A percentile compares a stretch with the other conserved stretches of the same genome.
Conservation (phyloP, 805 yeast genomes). For the Metahyphopichia silvanorum region DNA sequence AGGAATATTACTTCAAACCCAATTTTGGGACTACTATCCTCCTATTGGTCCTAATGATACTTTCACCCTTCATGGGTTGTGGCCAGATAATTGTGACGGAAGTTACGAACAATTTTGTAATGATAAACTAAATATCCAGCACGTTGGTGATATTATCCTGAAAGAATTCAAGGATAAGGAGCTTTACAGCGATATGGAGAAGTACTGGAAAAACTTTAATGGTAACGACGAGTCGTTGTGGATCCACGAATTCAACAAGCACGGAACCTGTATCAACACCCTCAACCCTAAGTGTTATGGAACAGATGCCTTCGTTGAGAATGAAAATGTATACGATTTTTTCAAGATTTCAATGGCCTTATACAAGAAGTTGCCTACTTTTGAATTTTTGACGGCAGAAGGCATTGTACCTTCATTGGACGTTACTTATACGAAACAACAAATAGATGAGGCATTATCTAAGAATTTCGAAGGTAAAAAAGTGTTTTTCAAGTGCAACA, state of each 20-base stretch:
- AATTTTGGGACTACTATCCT: constrained; percentile 39
- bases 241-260: constrained; percentile 44
- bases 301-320: constrained; percentile 8
- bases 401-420: constrained; percentile 36
- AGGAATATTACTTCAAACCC: constrained; percentile 39
- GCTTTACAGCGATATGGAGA: constrained; percentile 25
- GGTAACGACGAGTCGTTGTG: constrained; percentile 34
- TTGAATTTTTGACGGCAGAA: constrained; percentile 27
- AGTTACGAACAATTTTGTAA: constrained; percentile 36
- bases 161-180: constrained; percentile 22
- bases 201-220: constrained; percentile 30
- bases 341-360: constrained; percentile 28
- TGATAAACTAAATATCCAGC: constrained; percentile 23
- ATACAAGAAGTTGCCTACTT: constrained; percentile 33
- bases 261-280: constrained; percentile 41
- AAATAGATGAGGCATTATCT: constrained; percentile 30
- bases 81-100: constrained; percentile 44
- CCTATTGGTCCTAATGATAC: constrained; percentile 30
- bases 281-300: constrained; percentile 34
- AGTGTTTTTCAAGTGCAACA: constrained; percentile 35
- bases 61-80: constrained; percentile 43
- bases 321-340: constrained; percentile 25
- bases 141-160: constrained; percentile 22
- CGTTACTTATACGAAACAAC: constrained; percentile 27
- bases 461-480: constrained; percentile 25